Evolutionary conservation across 306 rosid species (phyloP), one percentile per base, ranked within the genome.

Genomic region (Lathyrus sativus): DNA sequence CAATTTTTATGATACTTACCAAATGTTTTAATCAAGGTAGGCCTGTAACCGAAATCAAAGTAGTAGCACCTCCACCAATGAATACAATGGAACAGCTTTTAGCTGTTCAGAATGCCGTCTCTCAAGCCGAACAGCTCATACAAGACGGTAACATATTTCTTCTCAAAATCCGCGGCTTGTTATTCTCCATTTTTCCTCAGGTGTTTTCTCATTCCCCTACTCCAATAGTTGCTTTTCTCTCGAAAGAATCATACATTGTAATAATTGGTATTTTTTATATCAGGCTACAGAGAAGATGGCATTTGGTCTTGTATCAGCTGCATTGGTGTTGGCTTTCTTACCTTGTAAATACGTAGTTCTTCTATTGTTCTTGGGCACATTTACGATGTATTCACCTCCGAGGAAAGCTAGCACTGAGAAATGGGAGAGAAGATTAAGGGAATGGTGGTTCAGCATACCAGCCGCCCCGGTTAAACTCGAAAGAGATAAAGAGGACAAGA

Each of bases 391-490:
- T 83, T 91, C 97, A 2, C 91, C 99, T 1, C 79, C 81, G 2
- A 85, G 99, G 69, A 84, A 76, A 81, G 71, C 91, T 31, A 80
- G 87, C 95, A 88, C 97, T 0, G 99, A 95, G 80, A 87, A 81
- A 78, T 87, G 78, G 79, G 73, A 37, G 33, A 85, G 99, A 76
- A 88, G 99, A 61, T 44, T 91, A 56, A 82, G 89, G 75, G 99
- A 95, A 66, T 95, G 99, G 99, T 91, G 99, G 99, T 87, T 87
- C 84, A 91, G 99, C 83, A 83, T 95, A 75, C 99, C 99, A 0
- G 99, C 99, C 3, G 99, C 99, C 71, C 99, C 99, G 29, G 97
- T 95, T 62, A 35, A 84, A 48, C 88, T 95, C 42, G 97, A 91
- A 59, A 87, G 78, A 81, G 97, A 85, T 49, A 88, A 79, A 19